These are phyloP conservation scores for Chionographis japonica DNA, from an alignment of 106 monocot species.

Conservation along the genomic window DNA sequence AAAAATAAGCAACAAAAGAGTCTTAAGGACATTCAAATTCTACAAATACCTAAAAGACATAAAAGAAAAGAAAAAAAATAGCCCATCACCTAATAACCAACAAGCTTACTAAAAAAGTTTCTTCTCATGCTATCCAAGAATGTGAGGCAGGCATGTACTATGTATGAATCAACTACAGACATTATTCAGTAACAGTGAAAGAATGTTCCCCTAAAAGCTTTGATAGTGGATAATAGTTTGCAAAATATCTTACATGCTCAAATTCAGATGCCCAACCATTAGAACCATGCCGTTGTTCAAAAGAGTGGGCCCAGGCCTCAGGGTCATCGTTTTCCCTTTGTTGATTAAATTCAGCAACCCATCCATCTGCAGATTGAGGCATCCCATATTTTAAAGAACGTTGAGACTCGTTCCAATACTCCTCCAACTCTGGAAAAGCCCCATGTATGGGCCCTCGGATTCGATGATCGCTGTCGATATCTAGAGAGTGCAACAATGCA, in stretches of 20 bases:
- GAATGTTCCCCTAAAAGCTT: neutral
- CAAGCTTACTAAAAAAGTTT: too few relatives aligned
- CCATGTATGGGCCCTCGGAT: conserved; percentile 65
- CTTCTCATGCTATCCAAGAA: neutral
- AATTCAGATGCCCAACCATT: conserved; percentile 99
- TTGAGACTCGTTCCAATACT: conserved; percentile 96
- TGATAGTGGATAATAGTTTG: neutral
- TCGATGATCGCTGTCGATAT: conserved; percentile 79
- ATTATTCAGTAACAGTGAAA: too few relatives aligned
- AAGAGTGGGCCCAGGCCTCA: conserved; percentile 82
- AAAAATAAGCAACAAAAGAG: too few relatives aligned
- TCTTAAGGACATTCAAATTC: too few relatives aligned
- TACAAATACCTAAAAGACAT: too few relatives aligned
- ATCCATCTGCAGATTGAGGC: conserved; percentile 55
- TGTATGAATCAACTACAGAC: too few relatives aligned
- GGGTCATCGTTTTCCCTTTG: conserved; percentile 51
- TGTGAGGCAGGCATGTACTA: neutral
- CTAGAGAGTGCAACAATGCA: conserved; percentile 76
- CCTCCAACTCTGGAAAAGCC: conserved; percentile 70
- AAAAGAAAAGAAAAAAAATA: too few relatives aligned
- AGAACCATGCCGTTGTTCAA: conserved; percentile 78
- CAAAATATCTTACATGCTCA: conserved; percentile 54
- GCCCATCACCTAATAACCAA: too few relatives aligned
- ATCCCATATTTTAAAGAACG: conserved; percentile 36
- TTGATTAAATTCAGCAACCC: conserved; percentile 78